phyloP scores from a whole-genome alignment of 345 rosid species.

The Gossypium turneri region DNA sequence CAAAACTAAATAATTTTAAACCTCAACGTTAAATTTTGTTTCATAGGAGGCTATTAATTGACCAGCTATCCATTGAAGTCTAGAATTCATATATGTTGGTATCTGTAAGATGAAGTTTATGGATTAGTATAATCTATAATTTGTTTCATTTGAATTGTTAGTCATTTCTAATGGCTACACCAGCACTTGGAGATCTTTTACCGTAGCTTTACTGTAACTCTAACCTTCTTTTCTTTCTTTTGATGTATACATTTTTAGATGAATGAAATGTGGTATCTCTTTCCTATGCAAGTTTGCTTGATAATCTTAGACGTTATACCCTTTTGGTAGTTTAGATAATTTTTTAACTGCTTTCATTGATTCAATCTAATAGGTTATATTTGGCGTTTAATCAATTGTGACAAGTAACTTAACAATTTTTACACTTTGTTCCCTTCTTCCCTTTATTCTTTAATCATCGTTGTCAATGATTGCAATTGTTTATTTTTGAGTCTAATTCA shows the following conservation, averaged over 20 bases:
- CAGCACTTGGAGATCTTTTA: not conserved
- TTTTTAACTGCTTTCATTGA: not conserved
- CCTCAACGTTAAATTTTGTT: not conserved
- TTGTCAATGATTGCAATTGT: not conserved
- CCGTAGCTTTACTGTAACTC: not conserved
- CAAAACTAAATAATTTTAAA: not conserved
- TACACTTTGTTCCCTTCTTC: not conserved
- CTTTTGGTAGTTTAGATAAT: not conserved
- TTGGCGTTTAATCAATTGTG: not conserved
- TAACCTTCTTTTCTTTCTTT: not conserved
- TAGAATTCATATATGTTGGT: not conserved
- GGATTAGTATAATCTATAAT: not conserved
- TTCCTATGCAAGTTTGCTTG: not conserved
- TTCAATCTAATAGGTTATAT: not conserved
- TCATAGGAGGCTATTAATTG: not conserved
- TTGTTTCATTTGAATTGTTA: not conserved
- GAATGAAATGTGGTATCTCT: not conserved
- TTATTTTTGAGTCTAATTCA: not conserved
- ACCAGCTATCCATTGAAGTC: not conserved
- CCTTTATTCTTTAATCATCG: not conserved
- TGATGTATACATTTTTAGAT: not conserved
- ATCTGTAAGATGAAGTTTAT: not conserved
- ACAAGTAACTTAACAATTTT: not conserved
- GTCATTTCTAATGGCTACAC: not conserved
- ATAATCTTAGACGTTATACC: not conserved